Evolutionary conservation across 768 basidiomycete genomes (phyloP), one percentile per base, ranked within the genome.

Genomic region (Hypsizygus marmoreus): DNA sequence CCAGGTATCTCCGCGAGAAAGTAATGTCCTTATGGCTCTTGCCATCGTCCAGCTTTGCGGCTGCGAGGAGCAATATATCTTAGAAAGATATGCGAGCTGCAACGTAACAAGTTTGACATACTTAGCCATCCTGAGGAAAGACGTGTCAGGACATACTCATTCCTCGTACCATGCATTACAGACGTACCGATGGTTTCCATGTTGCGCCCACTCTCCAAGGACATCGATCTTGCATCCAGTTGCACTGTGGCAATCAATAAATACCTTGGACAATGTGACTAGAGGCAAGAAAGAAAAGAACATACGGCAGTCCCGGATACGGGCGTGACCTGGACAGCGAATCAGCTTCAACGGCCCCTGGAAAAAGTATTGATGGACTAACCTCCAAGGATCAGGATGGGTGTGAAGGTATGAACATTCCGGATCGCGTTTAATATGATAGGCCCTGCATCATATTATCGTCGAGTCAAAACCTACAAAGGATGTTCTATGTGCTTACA

Each of bases 141-240:
- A 10, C 13, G 20, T 24, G 29, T 13, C 16, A n/a, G 16, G 4
- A 19, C n/a, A n/a, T n/a, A n/a, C n/a, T n/a, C n/a, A n/a, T n/a
- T n/a, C n/a, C n/a, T n/a, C n/a, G n/a, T n/a, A n/a, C n/a, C n/a
- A n/a, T n/a, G n/a, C n/a, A n/a, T n/a, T n/a, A n/a, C n/a, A 14
- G 4, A 20, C 77, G 10, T 38, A 86, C 90, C 91, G 43, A 95
- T 71, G 8, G 93, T 97, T 68, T 97, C 94, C 86, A 95, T 88
- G 61, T 95, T 95, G 17, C 91, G 73, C 13, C 94, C 88, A 52
- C 89, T 86, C 57, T 91, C 88, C 49, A 94, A 61, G 2, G 85
- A 73, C 72, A 93, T 90, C 0, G 85, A 84, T n/a, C 84, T 75
- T 3, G 75, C 77, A 63, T 93, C 91, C 16, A 82, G 68, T 62